Evolutionary conservation across 257 asterid genomes (phyloP).

Genomic region (Capsicum chinense): DNA sequence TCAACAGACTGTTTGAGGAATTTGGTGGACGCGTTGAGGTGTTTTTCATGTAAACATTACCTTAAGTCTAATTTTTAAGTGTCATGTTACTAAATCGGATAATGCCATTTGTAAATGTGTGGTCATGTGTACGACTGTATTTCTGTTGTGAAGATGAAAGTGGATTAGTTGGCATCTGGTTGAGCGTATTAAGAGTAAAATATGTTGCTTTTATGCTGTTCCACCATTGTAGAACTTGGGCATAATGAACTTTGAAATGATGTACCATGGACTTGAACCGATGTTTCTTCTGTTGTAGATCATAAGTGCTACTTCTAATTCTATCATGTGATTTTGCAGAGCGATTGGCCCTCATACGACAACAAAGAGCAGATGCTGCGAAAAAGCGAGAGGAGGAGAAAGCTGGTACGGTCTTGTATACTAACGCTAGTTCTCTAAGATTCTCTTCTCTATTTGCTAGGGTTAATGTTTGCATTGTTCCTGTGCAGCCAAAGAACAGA

Average conservation of each 20-base stretch:
- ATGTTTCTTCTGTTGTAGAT: background rate
- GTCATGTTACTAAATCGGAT: background rate
- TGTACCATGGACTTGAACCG: background rate
- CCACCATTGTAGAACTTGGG: background rate
- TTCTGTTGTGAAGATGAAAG: background rate
- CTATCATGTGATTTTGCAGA: constrained; percentile 47
- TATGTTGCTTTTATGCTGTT: constrained; percentile 1
- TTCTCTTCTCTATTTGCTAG: background rate
- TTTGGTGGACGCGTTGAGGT: background rate
- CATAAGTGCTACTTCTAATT: background rate
- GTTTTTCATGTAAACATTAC: background rate
- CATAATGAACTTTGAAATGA: background rate
- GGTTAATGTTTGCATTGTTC: background rate
- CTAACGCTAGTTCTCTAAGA: background rate
- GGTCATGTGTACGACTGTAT: background rate
- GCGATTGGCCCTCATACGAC: constrained; percentile 84
- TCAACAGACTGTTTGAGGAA: background rate
- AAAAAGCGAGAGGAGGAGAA: constrained; percentile 95
- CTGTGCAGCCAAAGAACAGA: constrained; percentile 79
- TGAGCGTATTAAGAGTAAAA: constrained; percentile 1
- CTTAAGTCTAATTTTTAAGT: background rate
- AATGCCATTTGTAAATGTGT: background rate
- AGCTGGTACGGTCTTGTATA: constrained; percentile 56
- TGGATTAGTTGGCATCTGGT: constrained; percentile 1
- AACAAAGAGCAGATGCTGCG: constrained; percentile 92